phyloP scores from a whole-genome alignment of 768 basidiomycete genomes.

The Kwoniella europaea region DNA sequence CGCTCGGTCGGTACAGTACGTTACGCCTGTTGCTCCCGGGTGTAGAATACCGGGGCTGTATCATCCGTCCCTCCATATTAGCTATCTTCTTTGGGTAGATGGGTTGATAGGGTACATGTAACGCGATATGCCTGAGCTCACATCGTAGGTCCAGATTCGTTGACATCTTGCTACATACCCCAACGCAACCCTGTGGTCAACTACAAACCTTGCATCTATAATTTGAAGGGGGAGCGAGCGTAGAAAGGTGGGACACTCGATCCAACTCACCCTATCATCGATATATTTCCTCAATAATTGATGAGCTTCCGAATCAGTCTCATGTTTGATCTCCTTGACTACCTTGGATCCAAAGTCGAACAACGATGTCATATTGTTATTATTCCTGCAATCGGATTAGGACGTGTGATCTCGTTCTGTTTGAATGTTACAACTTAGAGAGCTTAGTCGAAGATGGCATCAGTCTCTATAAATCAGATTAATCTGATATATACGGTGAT shows the following conservation, averaged over 20 bases:
- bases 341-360: slow-evolving; percentile 53
- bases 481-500: too few species aligned
- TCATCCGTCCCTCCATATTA: neutral
- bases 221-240: too few species aligned
- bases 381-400: neutral
- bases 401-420: too few species aligned
- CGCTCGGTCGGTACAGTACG: slow-evolving; percentile 84
- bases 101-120: too few species aligned
- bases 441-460: too few species aligned
- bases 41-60: slow-evolving; percentile 36
- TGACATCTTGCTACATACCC: neutral
- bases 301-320: slow-evolving; percentile 87
- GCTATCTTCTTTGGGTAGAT: too few species aligned
- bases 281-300: slow-evolving; percentile 50
- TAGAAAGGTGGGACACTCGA: neutral
- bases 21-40: slow-evolving; percentile 62
- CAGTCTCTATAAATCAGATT: too few species aligned
- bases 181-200: neutral
- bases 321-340: slow-evolving; percentile 67
- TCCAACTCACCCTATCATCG: slow-evolving; percentile 22
- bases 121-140: too few species aligned
- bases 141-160: slow-evolving; percentile 9
- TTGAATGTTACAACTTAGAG: too few species aligned
- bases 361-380: slow-evolving; percentile 18
- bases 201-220: neutral